Base-by-base conservation (phyloP, 2,329 filamentous ascomycete genomes). In the Bipolaris gigantea region DNA sequence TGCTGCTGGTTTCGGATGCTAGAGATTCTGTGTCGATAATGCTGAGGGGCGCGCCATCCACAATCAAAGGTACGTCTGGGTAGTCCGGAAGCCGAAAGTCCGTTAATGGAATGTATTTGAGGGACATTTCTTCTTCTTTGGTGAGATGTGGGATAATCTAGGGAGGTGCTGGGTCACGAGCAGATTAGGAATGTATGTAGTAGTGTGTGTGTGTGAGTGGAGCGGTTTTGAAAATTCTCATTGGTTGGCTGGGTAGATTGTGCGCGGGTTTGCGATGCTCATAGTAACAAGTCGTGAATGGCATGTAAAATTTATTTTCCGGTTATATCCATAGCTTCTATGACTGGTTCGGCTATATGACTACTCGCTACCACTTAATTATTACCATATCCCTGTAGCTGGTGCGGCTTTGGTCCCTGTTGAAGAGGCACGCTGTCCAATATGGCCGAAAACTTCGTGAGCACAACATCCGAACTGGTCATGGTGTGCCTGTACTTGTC, bases 391-490 rank as follows among this genome's bases (percentile, higher is more conserved):
- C 52, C 61, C 39, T 69, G 50, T 55, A 72, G 43, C 11, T 55
- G 53, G 50, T 66, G 68, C 10, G 71, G 67, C 61, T 67, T 69
- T 2, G 70, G 57, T n/a, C 62, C 58, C 40, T 56, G 56, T 42
- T 59, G 57, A 25, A 63, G 42, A 38, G 61, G 61, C 43, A 70
- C 56, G 27, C 55, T 64, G 15, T 74, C 67, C 30, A 74, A 13
- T 11, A 62, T 54, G 2, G 70, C 71, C 4, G 69, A 56, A 48
- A 59, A 68, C 48, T 55, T 58, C 59, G 73, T 46, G 43, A 73
- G 48, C 2, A 44, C 56, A 7, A 74, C 50, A 59, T 75, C 64
- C 25, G 57, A 46, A 13, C 59, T 69, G 23, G 65, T 71, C 63
- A 66, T 70, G 32, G 51, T 61, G 9, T 57, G 55, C 34, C 63